A percentile compares a stretch with the other conserved stretches of the same genome.
Evolutionary conservation across 2,329 filamentous ascomycete genomes (phyloP).

Genomic region (Hypoxylon sp.): DNA sequence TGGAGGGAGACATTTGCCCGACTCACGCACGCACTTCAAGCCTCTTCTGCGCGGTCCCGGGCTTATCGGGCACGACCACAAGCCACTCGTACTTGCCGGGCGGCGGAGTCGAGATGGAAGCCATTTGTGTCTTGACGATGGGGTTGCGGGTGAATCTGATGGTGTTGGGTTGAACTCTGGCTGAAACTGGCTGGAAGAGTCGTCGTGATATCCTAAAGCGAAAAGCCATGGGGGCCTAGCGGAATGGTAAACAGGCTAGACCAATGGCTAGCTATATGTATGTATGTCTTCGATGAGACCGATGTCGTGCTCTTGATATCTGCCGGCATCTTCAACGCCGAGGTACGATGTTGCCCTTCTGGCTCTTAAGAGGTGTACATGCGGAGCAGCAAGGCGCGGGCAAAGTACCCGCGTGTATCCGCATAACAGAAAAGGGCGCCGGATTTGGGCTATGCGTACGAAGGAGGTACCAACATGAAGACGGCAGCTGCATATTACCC

Average conservation of each 20-base stretch:
- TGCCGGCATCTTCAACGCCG: slow-evolving; percentile 36
- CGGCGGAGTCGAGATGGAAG: slow-evolving; percentile 42
- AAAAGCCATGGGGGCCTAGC: slow-evolving; percentile 28
- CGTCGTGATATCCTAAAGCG: slow-evolving; percentile 21
- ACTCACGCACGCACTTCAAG: slow-evolving; percentile 70
- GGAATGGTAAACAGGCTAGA: neutral
- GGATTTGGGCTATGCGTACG: neutral
- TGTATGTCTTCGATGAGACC: slow-evolving; percentile 15
- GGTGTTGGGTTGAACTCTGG: slow-evolving; percentile 23
- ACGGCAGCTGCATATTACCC: neutral
- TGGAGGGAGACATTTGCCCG: slow-evolving; percentile 46
- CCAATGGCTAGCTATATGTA: slow-evolving; percentile 9
- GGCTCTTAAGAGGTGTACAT: neutral
- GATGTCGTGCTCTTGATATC: slow-evolving; percentile 28
- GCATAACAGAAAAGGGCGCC: neutral
- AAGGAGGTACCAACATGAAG: slow-evolving; percentile 6
- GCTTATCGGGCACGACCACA: slow-evolving; percentile 75
- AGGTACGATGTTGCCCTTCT: slow-evolving; percentile 21
- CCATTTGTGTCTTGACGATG: slow-evolving; percentile 40
- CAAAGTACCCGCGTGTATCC: slow-evolving; percentile 5
- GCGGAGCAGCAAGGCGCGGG: slow-evolving; percentile 20
- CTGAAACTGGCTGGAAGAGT: slow-evolving; percentile 28
- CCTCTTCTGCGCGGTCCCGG: slow-evolving; percentile 70
- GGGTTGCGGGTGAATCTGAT: slow-evolving; percentile 23
- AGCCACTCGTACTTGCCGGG: slow-evolving; percentile 64